phyloP scores from a whole-genome alignment of 176 grass and related monocot genomes.

The Raddia guianensis region DNA sequence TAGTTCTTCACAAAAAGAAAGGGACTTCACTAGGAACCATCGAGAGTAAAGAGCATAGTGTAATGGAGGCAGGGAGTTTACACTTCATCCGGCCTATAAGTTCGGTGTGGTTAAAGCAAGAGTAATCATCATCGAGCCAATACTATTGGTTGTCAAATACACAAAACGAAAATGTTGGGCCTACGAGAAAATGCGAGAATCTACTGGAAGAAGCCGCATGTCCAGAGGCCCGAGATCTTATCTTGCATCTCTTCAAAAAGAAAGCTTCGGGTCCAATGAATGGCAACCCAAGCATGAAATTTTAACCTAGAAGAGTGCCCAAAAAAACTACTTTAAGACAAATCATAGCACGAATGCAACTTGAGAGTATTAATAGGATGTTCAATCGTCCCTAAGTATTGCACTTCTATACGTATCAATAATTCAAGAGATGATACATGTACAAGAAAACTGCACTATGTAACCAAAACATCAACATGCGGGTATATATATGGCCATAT shows the following conservation, averaged over 20 bases:
- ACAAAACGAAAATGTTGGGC: background rate
- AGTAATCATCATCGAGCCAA: constrained; percentile 40
- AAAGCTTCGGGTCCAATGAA: background rate
- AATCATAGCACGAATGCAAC: too few species aligned
- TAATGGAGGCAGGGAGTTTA: background rate
- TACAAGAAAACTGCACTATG: background rate
- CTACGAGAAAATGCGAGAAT: constrained; percentile 14
- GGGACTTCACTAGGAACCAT: constrained; percentile 23
- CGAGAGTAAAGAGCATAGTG: background rate
- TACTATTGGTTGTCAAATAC: background rate
- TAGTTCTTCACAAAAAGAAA: constrained; percentile 26
- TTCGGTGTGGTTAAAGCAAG: constrained; percentile 50
- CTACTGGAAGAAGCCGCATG: constrained; percentile 6
- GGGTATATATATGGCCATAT: background rate
- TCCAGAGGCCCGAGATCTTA: background rate
- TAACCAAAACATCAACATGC: background rate
- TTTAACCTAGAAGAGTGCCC: constrained; percentile 15
- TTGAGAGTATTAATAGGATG: background rate
- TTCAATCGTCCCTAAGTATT: too few species aligned
- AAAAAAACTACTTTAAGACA: background rate
- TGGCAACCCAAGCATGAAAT: background rate
- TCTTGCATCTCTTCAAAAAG: background rate
- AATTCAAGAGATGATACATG: background rate
- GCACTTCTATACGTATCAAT: background rate
- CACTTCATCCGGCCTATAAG: background rate